Base-by-base conservation (phyloP, 2,329 filamentous ascomycete genomes). In the Helminthosporium solani region DNA sequence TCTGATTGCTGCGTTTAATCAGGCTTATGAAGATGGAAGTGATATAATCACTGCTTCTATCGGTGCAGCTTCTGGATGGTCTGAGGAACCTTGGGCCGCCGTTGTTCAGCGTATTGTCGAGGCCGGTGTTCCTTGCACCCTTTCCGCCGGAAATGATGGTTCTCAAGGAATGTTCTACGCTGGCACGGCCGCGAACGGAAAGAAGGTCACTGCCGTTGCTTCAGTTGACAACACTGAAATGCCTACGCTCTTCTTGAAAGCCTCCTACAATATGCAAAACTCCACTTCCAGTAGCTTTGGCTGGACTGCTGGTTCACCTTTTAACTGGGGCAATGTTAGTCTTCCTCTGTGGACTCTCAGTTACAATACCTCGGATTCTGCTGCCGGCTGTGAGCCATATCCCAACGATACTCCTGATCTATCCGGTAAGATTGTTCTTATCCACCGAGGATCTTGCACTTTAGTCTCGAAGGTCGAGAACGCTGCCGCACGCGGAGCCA, bases 1-100 rank as follows among this genome's bases (percentile, higher is more conserved):
- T 7, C 64, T 86, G 41, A 81, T 84, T 34, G 75, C 75, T 7
- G 80, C 82, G 1, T 84, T 79, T 59, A 78, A 80, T 66, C 74
- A 73, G 58, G 83, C 83, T 0, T 83, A 76, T 53, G 75, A 84
- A 57, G 80, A 75, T 34, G 48, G 48, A 12, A 65, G 63, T 7
- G 60, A 71, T 37, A 62, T 71, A 44, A 72, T 72, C 42, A 66
- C 68, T 16, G 56, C 64, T n/a, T 68, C 63, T 2, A 60, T 71
- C 36, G 69, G 68, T 40, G 54, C 50, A 2, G 50, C 60, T 34
- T 64, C 54, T 30, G 69, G 68, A 11, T 69, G 66, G 61, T 58
- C 58, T 25, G 61, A 69, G 44, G 62, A 68, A 14, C 66, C 71
- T 12, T 71, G 67, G 71, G 67, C 71, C 18, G 66, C 66, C 12